Evolutionary conservation across 495 filamentous ascomycete genomes (phyloP).

Genomic region (Penicillium parvum): DNA sequence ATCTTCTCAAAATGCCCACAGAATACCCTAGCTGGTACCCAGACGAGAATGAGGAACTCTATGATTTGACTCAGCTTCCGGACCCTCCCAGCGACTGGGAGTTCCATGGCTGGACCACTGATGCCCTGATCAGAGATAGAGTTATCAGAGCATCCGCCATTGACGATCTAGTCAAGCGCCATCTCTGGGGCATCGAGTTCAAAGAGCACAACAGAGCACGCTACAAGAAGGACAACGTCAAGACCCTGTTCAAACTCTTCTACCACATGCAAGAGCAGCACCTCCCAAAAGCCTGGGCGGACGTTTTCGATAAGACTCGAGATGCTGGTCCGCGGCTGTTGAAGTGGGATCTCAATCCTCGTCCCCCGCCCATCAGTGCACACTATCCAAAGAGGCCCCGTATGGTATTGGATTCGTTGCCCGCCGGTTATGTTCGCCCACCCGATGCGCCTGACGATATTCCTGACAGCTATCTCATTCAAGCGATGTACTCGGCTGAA

Average conservation of each 20-base stretch:
- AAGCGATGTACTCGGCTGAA: constrained; percentile 9
- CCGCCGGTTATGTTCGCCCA: constrained; percentile 12
- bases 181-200: constrained; percentile 33
- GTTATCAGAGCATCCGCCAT: not conserved
- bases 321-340: constrained; percentile 38
- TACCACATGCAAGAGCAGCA: constrained; percentile 24
- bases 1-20: not conserved
- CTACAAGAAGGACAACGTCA: not conserved
- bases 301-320: constrained; percentile 19
- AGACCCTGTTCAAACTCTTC: constrained; percentile 23
- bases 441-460: constrained; percentile 6
- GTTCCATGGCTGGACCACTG: not conserved
- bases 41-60: not conserved
- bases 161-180: constrained; percentile 1
- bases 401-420: not conserved
- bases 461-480: constrained; percentile 17
- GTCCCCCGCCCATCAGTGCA: constrained; percentile 25
- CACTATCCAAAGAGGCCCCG: constrained; percentile 13
- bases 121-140: too few species aligned
- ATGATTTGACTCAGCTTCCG: constrained; percentile 13
- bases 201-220: not conserved
- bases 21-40: not conserved
- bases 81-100: constrained; percentile 23
- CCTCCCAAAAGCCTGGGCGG: constrained; percentile 8
- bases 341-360: constrained; percentile 11